Conservation (phyloP, 164 flowering plant species). For the Tetracentron sinense region DNA sequence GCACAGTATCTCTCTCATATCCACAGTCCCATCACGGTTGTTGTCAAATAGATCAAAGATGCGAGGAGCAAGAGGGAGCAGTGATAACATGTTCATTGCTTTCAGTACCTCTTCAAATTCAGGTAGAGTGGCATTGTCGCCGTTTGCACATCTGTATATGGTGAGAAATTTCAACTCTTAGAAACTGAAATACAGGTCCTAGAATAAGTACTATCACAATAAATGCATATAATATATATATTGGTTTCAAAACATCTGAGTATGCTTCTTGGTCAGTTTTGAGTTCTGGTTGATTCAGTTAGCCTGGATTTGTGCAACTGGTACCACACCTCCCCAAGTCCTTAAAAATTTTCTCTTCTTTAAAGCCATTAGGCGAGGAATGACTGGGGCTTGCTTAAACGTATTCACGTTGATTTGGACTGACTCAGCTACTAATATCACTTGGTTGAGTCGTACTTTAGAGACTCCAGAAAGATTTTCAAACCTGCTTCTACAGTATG, state of each 20-base stretch:
- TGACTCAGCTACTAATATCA: background rate
- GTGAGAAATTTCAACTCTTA: background rate
- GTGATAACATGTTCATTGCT: conserved; percentile 67
- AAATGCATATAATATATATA: too few species aligned
- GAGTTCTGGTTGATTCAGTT: too few species aligned
- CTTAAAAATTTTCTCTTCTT: too few species aligned
- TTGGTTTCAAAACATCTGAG: too few species aligned
- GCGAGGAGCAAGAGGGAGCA: conserved; percentile 61
- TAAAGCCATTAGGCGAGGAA: too few species aligned
- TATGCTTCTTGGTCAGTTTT: too few species aligned
- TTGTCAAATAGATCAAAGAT: conserved; percentile 73
- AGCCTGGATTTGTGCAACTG: too few species aligned
- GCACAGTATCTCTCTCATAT: conserved; percentile 68
- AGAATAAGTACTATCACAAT: too few species aligned
- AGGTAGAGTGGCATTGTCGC: conserved; percentile 62
- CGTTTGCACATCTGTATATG: conserved; percentile 52
- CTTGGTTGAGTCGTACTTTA: background rate
- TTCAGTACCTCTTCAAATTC: conserved; percentile 71
- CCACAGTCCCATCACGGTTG: conserved; percentile 76
- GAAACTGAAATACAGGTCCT: background rate
- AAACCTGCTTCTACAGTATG: background rate
- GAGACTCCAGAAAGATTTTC: background rate
- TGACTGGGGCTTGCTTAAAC: too few species aligned
- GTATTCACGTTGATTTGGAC: background rate
- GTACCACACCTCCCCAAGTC: too few species aligned